These are phyloP conservation scores for Pinus albicaulis DNA, from an alignment of 75 land plant genomes.

Conservation along the genomic window DNA sequence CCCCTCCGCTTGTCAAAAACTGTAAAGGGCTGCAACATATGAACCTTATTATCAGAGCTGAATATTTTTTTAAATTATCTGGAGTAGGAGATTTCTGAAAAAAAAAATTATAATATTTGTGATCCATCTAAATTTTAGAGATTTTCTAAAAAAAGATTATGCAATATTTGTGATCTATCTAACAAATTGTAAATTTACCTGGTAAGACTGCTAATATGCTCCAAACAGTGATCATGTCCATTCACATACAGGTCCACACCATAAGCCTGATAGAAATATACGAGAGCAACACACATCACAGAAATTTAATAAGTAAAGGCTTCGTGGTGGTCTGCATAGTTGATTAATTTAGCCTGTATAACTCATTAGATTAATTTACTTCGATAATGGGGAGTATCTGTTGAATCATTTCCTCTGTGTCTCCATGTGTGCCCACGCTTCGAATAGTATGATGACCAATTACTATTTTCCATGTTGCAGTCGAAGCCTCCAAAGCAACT, in stretches of 20 bases:
- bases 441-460: slow-evolving; percentile 21
- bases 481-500: slow-evolving; percentile 16
- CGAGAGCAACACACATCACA: too few species aligned
- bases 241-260: slow-evolving; percentile 84
- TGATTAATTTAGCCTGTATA: too few species aligned
- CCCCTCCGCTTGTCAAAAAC: slow-evolving; percentile 88
- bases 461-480: slow-evolving; percentile 25
- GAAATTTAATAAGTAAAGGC: too few species aligned
- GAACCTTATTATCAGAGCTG: too few species aligned
- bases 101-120: too few species aligned
- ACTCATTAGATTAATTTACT: background rate
- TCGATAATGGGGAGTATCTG: slow-evolving; percentile 14
- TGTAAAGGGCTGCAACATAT: slow-evolving; percentile 52
- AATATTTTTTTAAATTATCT: too few species aligned
- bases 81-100: too few species aligned
- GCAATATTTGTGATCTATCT: too few species aligned
- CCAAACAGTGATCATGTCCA: slow-evolving; percentile 96
- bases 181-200: slow-evolving; percentile 55
- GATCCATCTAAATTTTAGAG: too few species aligned
- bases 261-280: slow-evolving; percentile 10
- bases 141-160: too few species aligned
- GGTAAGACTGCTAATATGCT: slow-evolving; percentile 64
- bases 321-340: too few species aligned
- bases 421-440: slow-evolving; percentile 22
- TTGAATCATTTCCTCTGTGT: slow-evolving; percentile 5